Evolutionary conservation across 1,284 basidiomycete genomes (phyloP), one percentile per base, ranked within the genome.

Genomic region (Melampsora medusae): DNA sequence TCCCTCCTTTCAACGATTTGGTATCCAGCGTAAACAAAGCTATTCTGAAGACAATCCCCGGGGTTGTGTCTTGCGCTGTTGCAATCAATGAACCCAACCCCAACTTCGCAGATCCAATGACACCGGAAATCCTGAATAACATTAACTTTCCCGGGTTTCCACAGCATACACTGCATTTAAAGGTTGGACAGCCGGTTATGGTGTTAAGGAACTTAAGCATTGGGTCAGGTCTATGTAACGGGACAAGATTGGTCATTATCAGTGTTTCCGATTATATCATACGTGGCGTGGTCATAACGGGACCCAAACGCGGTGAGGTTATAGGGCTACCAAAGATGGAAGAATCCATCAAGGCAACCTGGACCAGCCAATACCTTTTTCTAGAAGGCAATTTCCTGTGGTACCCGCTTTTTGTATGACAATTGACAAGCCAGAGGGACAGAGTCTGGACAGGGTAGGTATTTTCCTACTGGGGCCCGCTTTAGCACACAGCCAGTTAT

Each of bases 401-500:
- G 48, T 28, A n/a, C 14, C 16, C 0, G 67, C 67, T 2, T 67
- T 67, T 49, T 42, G 42, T 2, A 48, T 67, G 46, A 67, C 65
- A 1, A 67, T 67, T 1, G 49, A 68, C 28, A 68, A 68, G 17
- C 3, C 67, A 17, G 48, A 68, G 22, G 67, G 67, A 6, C 67
- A 68, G 22, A 48, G 48, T 7, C 25, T 68, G 1, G 17, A 53
- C 2, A 50, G 7, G 4, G 67, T 68, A 1, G 67, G 42, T 1
- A 10, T 53, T 1, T 68, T 50, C 19, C 22, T 68, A 10, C n/a
- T 48, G 1, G 33, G 33, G 6, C 67, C 67, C 1, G 48, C 49
- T 6, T 68, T 67, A 17, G 48, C 25, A 7, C 66, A 67, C 25
- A 46, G 66, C 17, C 66, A 67, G 33, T 33, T 67, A 17, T 68